These are phyloP conservation scores for Talaromyces liani DNA, from an alignment of 495 filamentous ascomycete genomes.

Conservation along the genomic window DNA sequence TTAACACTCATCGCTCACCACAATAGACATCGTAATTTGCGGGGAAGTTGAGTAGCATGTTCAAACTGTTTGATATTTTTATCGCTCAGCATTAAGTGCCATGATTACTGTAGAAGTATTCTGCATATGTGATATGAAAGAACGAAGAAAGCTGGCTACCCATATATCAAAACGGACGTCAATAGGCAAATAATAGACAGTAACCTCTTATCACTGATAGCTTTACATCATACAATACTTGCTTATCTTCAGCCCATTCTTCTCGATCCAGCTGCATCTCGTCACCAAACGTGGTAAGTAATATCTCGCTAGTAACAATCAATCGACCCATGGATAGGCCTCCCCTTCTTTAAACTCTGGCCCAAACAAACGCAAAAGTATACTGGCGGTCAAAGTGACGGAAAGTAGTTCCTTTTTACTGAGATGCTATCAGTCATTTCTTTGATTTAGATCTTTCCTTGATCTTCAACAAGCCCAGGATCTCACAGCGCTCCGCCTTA, in stretches of 20 bases:
- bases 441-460: neutral
- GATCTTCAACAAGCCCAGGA: neutral
- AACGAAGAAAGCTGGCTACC: neutral
- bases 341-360: neutral
- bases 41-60: neutral
- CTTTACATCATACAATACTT: neutral
- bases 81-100: neutral
- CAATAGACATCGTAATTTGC: neutral
- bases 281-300: constrained; percentile 1
- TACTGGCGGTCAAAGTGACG: too few species aligned
- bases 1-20: neutral
- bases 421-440: too few species aligned
- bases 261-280: neutral
- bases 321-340: neutral
- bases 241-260: neutral
- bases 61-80: neutral
- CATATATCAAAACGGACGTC: neutral
- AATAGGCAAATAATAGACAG: neutral
- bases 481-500: neutral
- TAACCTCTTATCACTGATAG: neutral
- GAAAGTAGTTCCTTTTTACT: too few species aligned
- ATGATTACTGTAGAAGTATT: neutral
- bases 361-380: neutral
- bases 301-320: neutral
- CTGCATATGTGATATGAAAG: neutral